Base-by-base conservation (phyloP, 2,329 filamentous ascomycete genomes). In the Pseudogymnoascus sp. region DNA sequence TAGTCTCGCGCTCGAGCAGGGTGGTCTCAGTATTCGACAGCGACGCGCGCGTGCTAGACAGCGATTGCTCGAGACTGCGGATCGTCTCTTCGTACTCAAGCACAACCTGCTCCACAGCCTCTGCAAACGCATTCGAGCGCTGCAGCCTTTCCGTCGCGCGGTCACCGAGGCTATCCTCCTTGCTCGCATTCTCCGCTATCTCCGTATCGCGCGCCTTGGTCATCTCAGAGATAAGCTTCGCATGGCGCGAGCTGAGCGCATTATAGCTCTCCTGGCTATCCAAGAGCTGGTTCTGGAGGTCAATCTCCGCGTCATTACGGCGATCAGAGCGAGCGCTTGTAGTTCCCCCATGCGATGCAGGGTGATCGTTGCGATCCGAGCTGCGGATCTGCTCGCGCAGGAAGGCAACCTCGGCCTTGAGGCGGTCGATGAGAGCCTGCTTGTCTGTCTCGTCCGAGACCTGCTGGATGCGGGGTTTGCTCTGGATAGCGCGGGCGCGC, bases 61-160 rank as follows among this genome's bases (percentile, higher is more conserved):
- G 84, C 1, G 93, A 97, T 61, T 92, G 87, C 76, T 99, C 95
- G 14, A 99, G 83, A 62, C 86, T 89, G 75, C 98, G 93, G 61
- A 99, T 99, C 0, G 96, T 99, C 81, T 96, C 98, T 75, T 99
- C 96, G 74, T 99, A 99, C 77, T 99, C 95, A 60, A 98, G 80
- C 2, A 99, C 92, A 21, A 99, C 92, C 73, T 96, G 90, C 72
- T 99, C 95, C 19, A 99, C 93, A 28, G 93, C 93, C 74, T 96
- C 90, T 1, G 93, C 93, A 73, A 99, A 98, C 0, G 91, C 96
- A 74, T 96, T 96, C 16, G 96, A 99, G 43, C 95, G 88, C 74
- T 97, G 96, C 68, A 98, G 79, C 62, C 95, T 85, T 74, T 97
- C 93, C 23, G 92, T 88, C 0, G 92, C 91, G 69, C 81, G 90